Evolutionary conservation across 208 protist genomes (phyloP), one percentile per base, ranked within the genome.

Genomic region (Zelonia costaricensis): DNA sequence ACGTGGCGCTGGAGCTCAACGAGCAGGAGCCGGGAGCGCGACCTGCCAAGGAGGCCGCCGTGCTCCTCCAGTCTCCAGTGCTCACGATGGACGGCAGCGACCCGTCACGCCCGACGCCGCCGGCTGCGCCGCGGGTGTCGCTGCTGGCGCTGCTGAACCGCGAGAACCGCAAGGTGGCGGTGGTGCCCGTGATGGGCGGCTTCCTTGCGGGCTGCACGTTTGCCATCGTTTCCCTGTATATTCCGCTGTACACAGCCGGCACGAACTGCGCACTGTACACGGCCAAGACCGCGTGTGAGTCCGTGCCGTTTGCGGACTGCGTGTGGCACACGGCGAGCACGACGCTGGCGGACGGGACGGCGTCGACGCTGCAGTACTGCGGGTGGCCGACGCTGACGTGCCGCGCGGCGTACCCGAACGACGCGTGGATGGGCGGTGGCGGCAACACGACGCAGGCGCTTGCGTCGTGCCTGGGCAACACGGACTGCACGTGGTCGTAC

Each of bases 171-270:
- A 79, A 76, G 40, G 74, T 94, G 40, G 72, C 58, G 1, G 23
- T 76, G 1, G 82, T 91, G 57, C 65, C 84, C 28, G 60, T 68
- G 1, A 57, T 80, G 20, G 78, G 78, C 27, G 85, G 70, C 9
- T 67, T 57, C 1, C 59, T 94, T 27, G 84, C 83, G 62, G 88
- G 88, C 30, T 88, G 81, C 73, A 76, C 69, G 28, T 91, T 88
- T 53, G 88, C 85, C 33, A 92, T 91, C 31, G 85, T 94, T 36
- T 76, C 60, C 38, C 81, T 92, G 23, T 91, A 92, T 66, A 68
- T 76, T 1, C 74, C 73, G 27, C 40, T 91, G 13, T 88, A 81
- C 69, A 63, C 61, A 6, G 69, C 45, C 33, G 72, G 72, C 38
- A 80, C 66, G 8, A 82, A 87, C 56, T 94, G 88, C 55, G 63